Evolutionary conservation across 208 protist genomes (phyloP).

Genomic region (Crithidia bombi): DNA sequence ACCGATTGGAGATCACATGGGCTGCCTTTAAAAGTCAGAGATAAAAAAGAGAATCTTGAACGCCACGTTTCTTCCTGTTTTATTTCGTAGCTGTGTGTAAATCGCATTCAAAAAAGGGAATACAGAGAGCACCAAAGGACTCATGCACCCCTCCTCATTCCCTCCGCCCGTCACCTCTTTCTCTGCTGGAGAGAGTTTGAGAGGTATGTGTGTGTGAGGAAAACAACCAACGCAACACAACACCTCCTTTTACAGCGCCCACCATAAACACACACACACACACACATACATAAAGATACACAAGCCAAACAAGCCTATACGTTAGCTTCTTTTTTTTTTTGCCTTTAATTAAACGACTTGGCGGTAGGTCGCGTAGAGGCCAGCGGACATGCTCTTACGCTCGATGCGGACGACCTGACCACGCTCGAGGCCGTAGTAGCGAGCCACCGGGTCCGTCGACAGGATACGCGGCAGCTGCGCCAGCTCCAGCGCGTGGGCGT

Average conservation of each 20-base stretch:
- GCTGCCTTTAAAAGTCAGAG: not conserved
- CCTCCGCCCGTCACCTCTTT: too few species aligned
- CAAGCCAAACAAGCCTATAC: not conserved
- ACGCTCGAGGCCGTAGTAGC: slow-evolving; percentile 94
- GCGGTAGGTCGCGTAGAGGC: slow-evolving; percentile 98
- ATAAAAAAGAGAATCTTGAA: not conserved
- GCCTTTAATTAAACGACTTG: slow-evolving; percentile 86
- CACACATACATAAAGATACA: not conserved
- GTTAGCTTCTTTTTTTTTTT: not conserved
- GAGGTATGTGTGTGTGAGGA: too few species aligned
- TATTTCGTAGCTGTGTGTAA: too few species aligned
- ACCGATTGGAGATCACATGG: not conserved
- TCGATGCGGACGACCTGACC: slow-evolving; percentile 97
- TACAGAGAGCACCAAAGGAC: too few species aligned
- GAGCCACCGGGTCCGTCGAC: slow-evolving; percentile 94
- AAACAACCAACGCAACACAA: not conserved
- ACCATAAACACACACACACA: not conserved
- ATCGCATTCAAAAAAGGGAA: too few species aligned
- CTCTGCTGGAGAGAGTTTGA: not conserved
- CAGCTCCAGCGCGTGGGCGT: slow-evolving; percentile 93
- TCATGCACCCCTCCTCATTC: too few species aligned
- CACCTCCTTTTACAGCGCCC: not conserved
- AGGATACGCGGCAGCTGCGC: slow-evolving; percentile 96
- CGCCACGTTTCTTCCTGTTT: too few species aligned
- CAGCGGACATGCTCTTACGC: slow-evolving; percentile 96